Conservation (phyloP, 805 yeast genomes). For the Priceomyces medius region DNA sequence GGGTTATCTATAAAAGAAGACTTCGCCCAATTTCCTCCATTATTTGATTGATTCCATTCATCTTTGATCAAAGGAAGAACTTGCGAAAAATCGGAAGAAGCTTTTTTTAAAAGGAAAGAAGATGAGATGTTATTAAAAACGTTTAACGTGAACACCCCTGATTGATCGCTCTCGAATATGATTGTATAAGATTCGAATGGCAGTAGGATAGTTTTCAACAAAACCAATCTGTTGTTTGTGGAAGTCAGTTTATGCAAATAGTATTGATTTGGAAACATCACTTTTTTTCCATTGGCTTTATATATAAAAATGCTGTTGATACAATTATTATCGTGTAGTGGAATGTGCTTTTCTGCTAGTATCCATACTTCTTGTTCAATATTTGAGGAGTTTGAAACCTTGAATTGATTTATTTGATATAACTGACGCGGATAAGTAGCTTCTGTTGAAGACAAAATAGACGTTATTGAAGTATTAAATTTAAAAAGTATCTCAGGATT, state of each 20-base stretch:
- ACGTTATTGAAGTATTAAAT: conserved; percentile 24
- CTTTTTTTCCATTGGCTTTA: conserved; percentile 29
- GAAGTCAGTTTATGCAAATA: conserved; percentile 17
- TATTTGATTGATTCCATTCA: conserved; percentile 43
- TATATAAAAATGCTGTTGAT: conserved; percentile 15
- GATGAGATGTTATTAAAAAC: conserved; percentile 27
- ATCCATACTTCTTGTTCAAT: conserved; percentile 40
- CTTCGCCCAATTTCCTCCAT: conserved; percentile 57
- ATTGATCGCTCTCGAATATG: conserved; percentile 17
- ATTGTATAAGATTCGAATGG: conserved; percentile 28
- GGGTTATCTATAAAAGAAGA: conserved; percentile 54
- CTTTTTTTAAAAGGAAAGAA: conserved; percentile 23
- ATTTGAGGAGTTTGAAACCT: conserved; percentile 31
- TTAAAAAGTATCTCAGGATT: conserved; percentile 32
- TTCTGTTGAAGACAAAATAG: conserved; percentile 13
- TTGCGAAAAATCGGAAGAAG: conserved; percentile 24
- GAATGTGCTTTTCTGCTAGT: conserved; percentile 50
- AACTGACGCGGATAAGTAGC: conserved; percentile 9
- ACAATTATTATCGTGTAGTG: conserved; percentile 8
- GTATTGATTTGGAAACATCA: conserved; percentile 26
- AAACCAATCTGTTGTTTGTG: conserved; percentile 38
- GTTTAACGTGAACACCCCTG: conserved; percentile 28
- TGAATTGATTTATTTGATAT: conserved; percentile 44
- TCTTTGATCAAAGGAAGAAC: conserved; percentile 26
- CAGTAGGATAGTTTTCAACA: conserved; percentile 28